These are phyloP conservation scores for Neurospora crassa DNA, from an alignment of 2,329 filamentous ascomycete genomes.

Conservation along the genomic window DNA sequence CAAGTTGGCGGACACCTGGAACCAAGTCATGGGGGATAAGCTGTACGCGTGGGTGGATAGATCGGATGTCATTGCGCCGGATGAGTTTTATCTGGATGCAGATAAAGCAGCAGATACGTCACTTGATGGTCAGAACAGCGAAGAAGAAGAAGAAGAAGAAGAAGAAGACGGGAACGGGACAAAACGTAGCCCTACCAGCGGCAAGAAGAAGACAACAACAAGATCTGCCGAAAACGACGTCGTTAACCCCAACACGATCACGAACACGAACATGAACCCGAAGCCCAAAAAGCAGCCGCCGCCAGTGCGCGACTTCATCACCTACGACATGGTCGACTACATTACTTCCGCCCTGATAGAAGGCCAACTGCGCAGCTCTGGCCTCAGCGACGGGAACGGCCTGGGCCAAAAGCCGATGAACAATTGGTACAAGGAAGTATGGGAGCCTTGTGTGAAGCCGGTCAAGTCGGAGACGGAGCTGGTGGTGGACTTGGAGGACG, in stretches of 20 bases:
- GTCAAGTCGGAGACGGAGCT: background rate
- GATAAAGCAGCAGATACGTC: background rate
- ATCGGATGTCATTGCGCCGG: constrained; percentile 8
- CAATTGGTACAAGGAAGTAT: constrained; percentile 32
- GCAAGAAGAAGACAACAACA: constrained; percentile 23
- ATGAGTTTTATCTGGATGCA: constrained; percentile 3
- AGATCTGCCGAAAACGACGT: background rate
- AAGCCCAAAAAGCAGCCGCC: background rate
- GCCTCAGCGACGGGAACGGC: constrained; percentile 33
- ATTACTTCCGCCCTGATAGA: constrained; percentile 38
- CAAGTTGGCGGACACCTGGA: constrained; percentile 41
- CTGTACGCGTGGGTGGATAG: constrained; percentile 35
- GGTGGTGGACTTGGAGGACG: background rate
- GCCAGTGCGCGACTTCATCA: constrained; percentile 25
- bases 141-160: background rate
- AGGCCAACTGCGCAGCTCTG: constrained; percentile 33
- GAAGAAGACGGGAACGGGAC: background rate
- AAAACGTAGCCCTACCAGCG: constrained; percentile 6
- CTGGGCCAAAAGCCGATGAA: constrained; percentile 27
- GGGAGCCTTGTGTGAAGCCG: constrained; percentile 28
- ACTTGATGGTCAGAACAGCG: background rate
- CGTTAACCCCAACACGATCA: background rate
- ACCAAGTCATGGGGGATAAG: constrained; percentile 30
- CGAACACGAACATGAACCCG: background rate
- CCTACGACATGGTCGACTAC: constrained; percentile 30